Conservation (phyloP, 192 early-diverging fungal genomes). For the Coemansia javaensis region DNA sequence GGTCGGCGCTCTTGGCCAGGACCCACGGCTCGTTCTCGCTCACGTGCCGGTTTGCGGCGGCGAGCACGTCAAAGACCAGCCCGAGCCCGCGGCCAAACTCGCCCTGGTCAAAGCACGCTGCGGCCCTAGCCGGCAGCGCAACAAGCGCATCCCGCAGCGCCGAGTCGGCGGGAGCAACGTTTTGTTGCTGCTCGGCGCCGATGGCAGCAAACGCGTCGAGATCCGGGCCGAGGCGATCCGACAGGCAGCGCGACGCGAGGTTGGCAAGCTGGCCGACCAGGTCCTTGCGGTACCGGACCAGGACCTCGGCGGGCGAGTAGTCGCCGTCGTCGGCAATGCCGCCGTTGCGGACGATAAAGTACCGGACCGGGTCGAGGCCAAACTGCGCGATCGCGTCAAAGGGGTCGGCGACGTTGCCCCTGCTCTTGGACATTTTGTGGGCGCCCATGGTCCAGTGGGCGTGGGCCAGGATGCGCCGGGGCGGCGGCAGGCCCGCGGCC, state of each 20-base stretch:
- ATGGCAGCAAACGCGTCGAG: constrained; percentile 23
- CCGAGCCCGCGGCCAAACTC: constrained; percentile 61
- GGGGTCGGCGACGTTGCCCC: constrained; percentile 90
- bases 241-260: constrained; percentile 64
- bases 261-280: constrained; percentile 83
- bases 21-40: constrained; percentile 75
- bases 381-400: constrained; percentile 61
- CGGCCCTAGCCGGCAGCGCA: constrained; percentile 18
- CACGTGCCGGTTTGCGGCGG: constrained; percentile 70
- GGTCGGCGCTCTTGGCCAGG: constrained; percentile 53
- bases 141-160: constrained; percentile 10
- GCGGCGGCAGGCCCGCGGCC: constrained; percentile 75
- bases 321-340: constrained; percentile 81
- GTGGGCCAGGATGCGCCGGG: constrained; percentile 80
- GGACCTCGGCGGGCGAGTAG: constrained; percentile 65
- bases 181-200: constrained; percentile 5
- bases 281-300: constrained; percentile 68
- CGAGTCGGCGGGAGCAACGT: neutral
- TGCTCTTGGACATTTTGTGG: constrained; percentile 95
- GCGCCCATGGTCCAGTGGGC: constrained; percentile 89
- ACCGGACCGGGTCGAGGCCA: constrained; percentile 85
- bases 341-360: constrained; percentile 87
- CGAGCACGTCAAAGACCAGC: constrained; percentile 60
- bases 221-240: constrained; percentile 30
- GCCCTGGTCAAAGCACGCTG: constrained; percentile 49